Conservation (phyloP, 1,139 yeast species). For the Kazachstania sp. region DNA sequence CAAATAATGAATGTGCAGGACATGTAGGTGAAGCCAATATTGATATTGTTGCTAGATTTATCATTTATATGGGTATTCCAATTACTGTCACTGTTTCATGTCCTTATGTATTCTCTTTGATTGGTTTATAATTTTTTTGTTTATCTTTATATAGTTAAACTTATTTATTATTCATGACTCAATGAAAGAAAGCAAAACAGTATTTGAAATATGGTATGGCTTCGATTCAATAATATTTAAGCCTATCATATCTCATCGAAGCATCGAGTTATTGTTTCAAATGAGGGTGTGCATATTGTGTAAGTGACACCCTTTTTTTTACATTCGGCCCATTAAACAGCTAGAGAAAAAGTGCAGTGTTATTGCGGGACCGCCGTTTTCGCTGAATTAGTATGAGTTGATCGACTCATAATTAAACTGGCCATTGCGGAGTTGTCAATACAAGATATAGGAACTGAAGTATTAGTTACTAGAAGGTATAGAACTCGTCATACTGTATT, state of each 20-base stretch:
- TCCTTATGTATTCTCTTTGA: conserved; percentile 17
- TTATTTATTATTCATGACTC: background rate
- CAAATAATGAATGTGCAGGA: conserved; percentile 15
- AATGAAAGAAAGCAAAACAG: background rate
- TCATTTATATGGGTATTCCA: conserved; percentile 29
- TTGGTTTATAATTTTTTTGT: background rate
- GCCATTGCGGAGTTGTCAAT: too few species aligned
- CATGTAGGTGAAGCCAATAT: conserved; percentile 25
- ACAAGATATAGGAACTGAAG: too few species aligned
- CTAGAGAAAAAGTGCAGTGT: too few species aligned
- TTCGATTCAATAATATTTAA: background rate
- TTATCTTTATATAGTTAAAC: background rate
- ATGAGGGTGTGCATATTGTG: background rate
- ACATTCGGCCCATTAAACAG: too few species aligned
- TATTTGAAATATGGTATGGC: background rate
- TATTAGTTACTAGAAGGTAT: too few species aligned
- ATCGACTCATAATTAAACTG: too few species aligned
- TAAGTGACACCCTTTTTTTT: background rate
- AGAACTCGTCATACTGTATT: too few species aligned
- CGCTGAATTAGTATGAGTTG: too few species aligned
- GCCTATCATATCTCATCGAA: background rate
- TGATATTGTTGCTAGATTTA: conserved; percentile 25
- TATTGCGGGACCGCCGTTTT: too few species aligned
- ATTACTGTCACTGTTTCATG: conserved; percentile 20
- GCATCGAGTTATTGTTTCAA: background rate